Base-by-base conservation (phyloP, 2,329 filamentous ascomycete species). In the Septoria linicola region DNA sequence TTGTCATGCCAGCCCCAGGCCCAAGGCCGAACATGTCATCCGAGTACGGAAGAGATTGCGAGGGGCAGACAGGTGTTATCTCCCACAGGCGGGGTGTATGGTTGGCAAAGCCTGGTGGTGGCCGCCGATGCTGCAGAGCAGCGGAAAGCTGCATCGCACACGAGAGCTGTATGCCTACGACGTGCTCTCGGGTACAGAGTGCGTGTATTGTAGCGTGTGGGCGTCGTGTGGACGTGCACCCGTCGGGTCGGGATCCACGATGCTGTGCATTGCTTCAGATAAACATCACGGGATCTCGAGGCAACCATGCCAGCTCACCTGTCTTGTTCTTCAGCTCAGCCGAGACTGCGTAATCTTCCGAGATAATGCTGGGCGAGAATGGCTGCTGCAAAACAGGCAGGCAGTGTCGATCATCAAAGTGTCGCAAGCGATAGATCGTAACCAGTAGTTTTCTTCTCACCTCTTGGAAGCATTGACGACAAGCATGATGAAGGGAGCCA, bases 71-170 rank as follows among this genome's bases (percentile, higher is more conserved):
- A 43, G 54, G 42, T 51, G 58, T 61, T 59, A 66, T 59, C 54
- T 66, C 63, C 55, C 61, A 63, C 17, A 48, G 45, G 45, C 63
- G 63, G 30, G 66, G 68, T 41, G 65, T 69, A 55, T 69, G 66
- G 54, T 70, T 66, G 59, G 62, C 52, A 56, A 69, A 68, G 49
- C 53, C 46, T 43, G 55, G 62, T 42, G 57, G 48, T 53, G 59
- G 57, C 42, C 55, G 57, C 47, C 63, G 63, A 52, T 59, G 62
- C 49, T 63, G 58, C 53, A 53, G 53, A 41, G 57, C 51, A 55
- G 35, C 67, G 66, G 67, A 58, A 55, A 62, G 57, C 57, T 69
- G 67, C 67, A 69, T 68, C 49, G 58, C 54, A 54, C 56, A 66
- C 63, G 10, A 5, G 61, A 64, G 58, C 35, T 53, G 49, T 49